Evolutionary conservation across 371 early-diverging fungal genomes (phyloP).

Genomic region (Circinella umbellata): DNA sequence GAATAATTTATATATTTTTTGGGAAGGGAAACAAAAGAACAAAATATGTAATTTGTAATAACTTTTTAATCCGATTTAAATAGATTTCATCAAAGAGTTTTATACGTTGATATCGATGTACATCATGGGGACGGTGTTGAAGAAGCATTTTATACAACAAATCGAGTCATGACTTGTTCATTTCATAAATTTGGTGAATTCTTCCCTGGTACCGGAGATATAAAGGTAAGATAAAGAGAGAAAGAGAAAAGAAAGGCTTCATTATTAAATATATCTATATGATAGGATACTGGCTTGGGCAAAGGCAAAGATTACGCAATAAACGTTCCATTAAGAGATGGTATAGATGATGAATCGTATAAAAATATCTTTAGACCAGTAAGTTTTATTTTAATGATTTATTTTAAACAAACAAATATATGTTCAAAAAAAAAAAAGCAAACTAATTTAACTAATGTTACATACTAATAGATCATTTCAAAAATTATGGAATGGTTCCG

Average conservation of each 20-base stretch:
- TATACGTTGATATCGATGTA: conserved; percentile 97
- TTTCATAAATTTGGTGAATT: conserved; percentile 98
- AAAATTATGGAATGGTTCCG: conserved; percentile 87
- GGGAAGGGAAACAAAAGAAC: neutral
- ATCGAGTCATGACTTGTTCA: conserved; percentile 96
- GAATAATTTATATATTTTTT: neutral
- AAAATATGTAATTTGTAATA: neutral
- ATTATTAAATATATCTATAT: neutral
- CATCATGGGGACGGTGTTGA: conserved; percentile 99
- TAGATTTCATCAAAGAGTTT: conserved; percentile 82
- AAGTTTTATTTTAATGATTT: neutral
- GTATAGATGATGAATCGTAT: conserved; percentile 93
- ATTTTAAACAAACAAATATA: no score
- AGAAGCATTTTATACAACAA: conserved; percentile 97
- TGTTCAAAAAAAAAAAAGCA: no score
- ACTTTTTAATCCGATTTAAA: neutral
- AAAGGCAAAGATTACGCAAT: conserved; percentile 82
- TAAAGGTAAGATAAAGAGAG: conserved; percentile 32
- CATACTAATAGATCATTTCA: conserved; percentile 23
- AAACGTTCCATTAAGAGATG: conserved; percentile 95
- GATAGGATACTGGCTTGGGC: conserved; percentile 69
- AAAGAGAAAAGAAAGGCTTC: neutral
- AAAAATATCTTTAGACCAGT: conserved; percentile 76
- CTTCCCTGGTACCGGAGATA: conserved; percentile 90
- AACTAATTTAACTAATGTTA: neutral